Evolutionary conservation across 495 filamentous ascomycete genomes (phyloP), one percentile per base, ranked within the genome.

Genomic region (Xylaria telfairii): DNA sequence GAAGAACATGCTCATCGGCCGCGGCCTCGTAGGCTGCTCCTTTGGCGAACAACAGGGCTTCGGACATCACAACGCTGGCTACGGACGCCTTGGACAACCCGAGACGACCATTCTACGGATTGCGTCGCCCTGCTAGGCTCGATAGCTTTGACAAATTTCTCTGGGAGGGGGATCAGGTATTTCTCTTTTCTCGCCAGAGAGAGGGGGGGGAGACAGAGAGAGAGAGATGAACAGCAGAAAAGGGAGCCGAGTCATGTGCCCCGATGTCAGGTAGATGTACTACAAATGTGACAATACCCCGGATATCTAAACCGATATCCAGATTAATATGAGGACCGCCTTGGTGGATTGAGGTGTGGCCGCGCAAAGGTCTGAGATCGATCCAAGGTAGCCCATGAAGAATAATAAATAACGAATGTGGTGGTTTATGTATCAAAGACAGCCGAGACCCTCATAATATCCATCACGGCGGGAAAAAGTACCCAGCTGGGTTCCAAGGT

Each of bases 1-100:
- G 0, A 77, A 75, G 64, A 68, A 73, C 17, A 75, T 77, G 73
- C 26, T 34, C 6, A 26, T 77, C 17, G 67, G 39, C 24, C 67
- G 56, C 26, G 67, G 44, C 24, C 41, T 69, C 32, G 24, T 4
- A 0, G 21, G 26, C 4, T 61, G 37, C 41, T 59, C 56, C 28
- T 59, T 59, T 37, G 17, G 30, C 56, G 56, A 32, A 28, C 56
- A 37, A 15, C 30, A 13, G 6, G 19, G 32, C 4, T 59, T 32
- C 56, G 19, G 28, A 21, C 10, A 34, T n/a, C 3, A 10, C 28
- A 26, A 17, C 12, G 2, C 4, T 17, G 15, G 28, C 3, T 30
- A 32, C 28, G 26, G 24, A 3, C 28, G 51, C 8, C 49, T 53
- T 15, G 49, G 42, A n/a, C 42, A 46, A n/a, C 8, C 46, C 3